Evolutionary conservation across 495 filamentous ascomycete species (phyloP), one percentile per base, ranked within the genome.

Genomic region (Geoglossum glabrum): DNA sequence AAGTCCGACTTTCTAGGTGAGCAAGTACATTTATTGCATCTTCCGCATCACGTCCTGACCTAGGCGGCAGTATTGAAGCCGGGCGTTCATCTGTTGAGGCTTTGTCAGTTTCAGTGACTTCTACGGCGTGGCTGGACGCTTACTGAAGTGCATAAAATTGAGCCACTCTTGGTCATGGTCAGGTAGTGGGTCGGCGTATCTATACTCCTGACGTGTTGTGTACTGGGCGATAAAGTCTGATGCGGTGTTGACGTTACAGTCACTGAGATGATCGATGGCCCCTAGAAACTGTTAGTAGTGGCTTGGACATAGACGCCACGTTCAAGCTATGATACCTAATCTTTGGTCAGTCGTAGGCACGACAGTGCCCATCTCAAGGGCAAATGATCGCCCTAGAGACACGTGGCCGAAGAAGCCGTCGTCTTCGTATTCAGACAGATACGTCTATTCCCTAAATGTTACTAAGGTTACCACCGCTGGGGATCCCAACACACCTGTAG

Each of bases 201-300:
- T 80, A 66, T 97, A 97, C 63, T 88, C 88, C 65, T 97, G 93
- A 9, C 92, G 85, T 25, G 86, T 92, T n/a, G 90, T 96, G 64
- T 97, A 96, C 65, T 96, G 87, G 33, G 89, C 86, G 66, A 97
- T 83, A 63, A 98, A 95, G 67, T 95, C 89, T 15, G 90, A 96
- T 13, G 87, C 90, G 15, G 89, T 83, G 63, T 97, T 92, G 61
- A 94, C 80, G 50, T 80, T 80, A 21, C 76, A 78, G 31, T 79
- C 76, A 11, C 82, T 78, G 59, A 86, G 76, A 30, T 71, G 74
- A 56, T 94, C 86, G 27, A 95, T 82, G 6, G 84, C 79, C 26
- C 74, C 77, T 71, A 51, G 34, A 17, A 49, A 8, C 30, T 23
- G 33, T 56, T 21, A 56, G 26, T 19, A 25, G 11, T 33, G n/a